These are phyloP conservation scores for Phyllostachys edulis DNA, from an alignment of 176 grass and related monocot species.

Conservation along the genomic window DNA sequence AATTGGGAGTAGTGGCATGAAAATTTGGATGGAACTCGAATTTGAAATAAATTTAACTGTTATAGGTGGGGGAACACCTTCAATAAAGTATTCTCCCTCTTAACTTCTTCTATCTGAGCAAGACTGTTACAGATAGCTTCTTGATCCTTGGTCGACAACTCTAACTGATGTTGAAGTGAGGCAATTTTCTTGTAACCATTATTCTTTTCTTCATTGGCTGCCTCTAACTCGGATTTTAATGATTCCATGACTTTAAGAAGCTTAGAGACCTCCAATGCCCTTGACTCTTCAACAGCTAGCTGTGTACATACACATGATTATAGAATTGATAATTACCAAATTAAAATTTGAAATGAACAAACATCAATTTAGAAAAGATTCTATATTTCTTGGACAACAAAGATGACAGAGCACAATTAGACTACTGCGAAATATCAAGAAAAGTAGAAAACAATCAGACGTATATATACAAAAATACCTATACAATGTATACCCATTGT, in stretches of 20 bases:
- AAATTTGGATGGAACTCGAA: background rate
- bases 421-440: background rate
- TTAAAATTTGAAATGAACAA: background rate
- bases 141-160: constrained; percentile 50
- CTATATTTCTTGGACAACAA: background rate
- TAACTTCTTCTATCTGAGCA: constrained; percentile 53
- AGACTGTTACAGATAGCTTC: constrained; percentile 45
- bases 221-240: constrained; percentile 51
- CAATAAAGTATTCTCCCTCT: constrained; percentile 57
- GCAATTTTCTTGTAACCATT: constrained; percentile 44
- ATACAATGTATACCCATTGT: background rate
- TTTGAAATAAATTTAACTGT: constrained; percentile 8
- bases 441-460: constrained; percentile 8
- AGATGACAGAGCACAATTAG: background rate
- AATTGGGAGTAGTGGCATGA: background rate
- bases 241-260: constrained; percentile 55
- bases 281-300: constrained; percentile 77
- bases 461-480: background rate
- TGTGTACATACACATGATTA: constrained; percentile 29
- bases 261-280: constrained; percentile 56
- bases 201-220: constrained; percentile 38
- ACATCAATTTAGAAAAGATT: constrained; percentile 11
- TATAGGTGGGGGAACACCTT: constrained; percentile 38
- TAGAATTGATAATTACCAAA: constrained; percentile 2
- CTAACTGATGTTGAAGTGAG: constrained; percentile 57